Conservation (phyloP, 2,329 filamentous ascomycete species). For the Emericellopsis atlantica region DNA sequence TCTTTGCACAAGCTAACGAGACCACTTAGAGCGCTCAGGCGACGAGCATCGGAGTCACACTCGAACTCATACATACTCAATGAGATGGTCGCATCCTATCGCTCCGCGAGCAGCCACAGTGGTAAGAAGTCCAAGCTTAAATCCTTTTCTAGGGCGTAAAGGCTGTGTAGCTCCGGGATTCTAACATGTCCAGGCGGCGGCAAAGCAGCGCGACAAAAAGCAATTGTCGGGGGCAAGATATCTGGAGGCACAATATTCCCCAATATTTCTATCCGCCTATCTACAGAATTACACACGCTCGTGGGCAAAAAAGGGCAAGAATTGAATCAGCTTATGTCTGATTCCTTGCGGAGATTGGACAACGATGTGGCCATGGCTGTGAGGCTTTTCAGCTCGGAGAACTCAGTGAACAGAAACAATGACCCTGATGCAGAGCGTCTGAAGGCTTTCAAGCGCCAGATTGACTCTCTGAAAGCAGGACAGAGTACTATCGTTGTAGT, state of each 20-base stretch:
- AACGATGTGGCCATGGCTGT: not conserved
- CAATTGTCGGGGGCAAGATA: not conserved
- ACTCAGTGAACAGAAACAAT: not conserved
- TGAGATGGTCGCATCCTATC: conserved; percentile 3
- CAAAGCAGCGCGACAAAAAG: not conserved
- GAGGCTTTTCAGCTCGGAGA: not conserved
- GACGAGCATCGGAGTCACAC: conserved; percentile 1
- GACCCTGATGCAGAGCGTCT: not conserved
- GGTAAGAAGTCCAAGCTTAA: not conserved
- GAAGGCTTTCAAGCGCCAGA: not conserved
- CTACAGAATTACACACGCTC: not conserved
- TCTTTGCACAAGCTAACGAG: not conserved
- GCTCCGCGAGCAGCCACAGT: not conserved
- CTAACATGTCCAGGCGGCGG: not conserved
- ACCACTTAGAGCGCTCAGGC: not conserved
- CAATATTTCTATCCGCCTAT: not conserved
- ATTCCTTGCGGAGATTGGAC: not conserved
- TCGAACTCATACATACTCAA: conserved; percentile 3
- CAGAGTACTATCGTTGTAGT: not conserved
- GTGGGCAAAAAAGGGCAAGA: not conserved
- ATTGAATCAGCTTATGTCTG: not conserved
- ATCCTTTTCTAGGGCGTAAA: not conserved
- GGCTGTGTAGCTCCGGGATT: not conserved
- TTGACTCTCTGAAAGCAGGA: not conserved
- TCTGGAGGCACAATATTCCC: not conserved